These are phyloP conservation scores for Cryphonectria radicalis DNA, from an alignment of 2,329 filamentous ascomycete genomes.

Conservation along the genomic window DNA sequence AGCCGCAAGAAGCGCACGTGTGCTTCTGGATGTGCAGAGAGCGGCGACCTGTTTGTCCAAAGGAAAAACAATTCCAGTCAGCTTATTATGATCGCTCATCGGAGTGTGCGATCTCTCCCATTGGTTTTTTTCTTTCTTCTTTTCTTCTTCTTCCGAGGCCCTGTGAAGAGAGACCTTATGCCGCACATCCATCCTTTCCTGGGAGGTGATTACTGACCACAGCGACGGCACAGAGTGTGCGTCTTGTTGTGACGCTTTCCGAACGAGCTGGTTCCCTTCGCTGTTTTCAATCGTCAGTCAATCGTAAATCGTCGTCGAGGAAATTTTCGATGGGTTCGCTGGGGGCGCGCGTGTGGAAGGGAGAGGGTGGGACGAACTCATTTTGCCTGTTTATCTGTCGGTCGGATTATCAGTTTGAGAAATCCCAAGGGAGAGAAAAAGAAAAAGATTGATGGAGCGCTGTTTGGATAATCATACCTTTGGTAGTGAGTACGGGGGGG, in stretches of 20 bases:
- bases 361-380: constrained; percentile 53
- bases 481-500: constrained; percentile 24
- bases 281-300: constrained; percentile 27
- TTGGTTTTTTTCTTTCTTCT: constrained; percentile 8
- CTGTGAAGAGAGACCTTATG: constrained; percentile 17
- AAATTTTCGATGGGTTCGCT: not conserved
- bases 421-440: not conserved
- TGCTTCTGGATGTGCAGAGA: constrained; percentile 99
- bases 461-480: constrained; percentile 21
- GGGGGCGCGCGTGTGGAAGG: constrained; percentile 17
- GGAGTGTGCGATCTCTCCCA: constrained; percentile 8
- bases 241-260: constrained; percentile 51
- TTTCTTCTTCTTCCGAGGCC: constrained; percentile 9
- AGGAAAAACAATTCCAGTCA: constrained; percentile 31
- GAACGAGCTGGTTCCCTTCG: constrained; percentile 32
- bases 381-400: constrained; percentile 53
- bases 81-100: constrained; percentile 28
- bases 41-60: constrained; percentile 71
- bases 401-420: constrained; percentile 31
- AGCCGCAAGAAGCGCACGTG: constrained; percentile 93
- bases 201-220: constrained; percentile 70
- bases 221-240: constrained; percentile 97
- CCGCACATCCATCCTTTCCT: not conserved
- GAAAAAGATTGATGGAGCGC: not conserved
- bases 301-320: constrained; percentile 29